Conservation (phyloP, 352 stramenopile genomes). For the Globisporangium irregulare region DNA sequence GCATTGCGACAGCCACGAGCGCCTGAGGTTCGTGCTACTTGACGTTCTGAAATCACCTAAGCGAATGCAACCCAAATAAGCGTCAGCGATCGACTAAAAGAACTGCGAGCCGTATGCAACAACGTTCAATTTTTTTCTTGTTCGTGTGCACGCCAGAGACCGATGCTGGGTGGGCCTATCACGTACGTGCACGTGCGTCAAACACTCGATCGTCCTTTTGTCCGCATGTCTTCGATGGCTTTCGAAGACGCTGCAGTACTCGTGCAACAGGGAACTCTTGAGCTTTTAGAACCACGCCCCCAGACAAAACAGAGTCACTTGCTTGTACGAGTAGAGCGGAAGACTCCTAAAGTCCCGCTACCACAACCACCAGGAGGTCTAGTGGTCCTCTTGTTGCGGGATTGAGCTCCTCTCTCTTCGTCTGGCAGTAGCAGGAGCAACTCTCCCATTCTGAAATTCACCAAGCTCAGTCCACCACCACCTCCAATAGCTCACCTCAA, state of each 20-base stretch:
- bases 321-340: neutral
- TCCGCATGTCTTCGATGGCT: neutral
- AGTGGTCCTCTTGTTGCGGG: too few relatives aligned
- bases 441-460: conserved; percentile 21
- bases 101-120: neutral
- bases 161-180: neutral
- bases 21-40: neutral
- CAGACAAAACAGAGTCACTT: neutral
- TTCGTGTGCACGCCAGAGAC: neutral
- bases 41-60: neutral
- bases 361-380: neutral
- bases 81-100: conserved; percentile 2
- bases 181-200: conserved; percentile 1
- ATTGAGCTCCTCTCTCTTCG: neutral
- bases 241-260: neutral
- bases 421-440: neutral
- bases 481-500: neutral
- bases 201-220: neutral
- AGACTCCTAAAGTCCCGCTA: too few relatives aligned
- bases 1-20: neutral
- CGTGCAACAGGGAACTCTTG: neutral
- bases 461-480: conserved; percentile 1
- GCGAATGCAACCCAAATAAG: neutral
- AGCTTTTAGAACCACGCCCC: neutral
- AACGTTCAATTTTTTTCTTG: neutral